Evolutionary conservation across 805 yeast genomes (phyloP), one percentile per base, ranked within the genome.

Genomic region (Cyberlindnera americana): DNA sequence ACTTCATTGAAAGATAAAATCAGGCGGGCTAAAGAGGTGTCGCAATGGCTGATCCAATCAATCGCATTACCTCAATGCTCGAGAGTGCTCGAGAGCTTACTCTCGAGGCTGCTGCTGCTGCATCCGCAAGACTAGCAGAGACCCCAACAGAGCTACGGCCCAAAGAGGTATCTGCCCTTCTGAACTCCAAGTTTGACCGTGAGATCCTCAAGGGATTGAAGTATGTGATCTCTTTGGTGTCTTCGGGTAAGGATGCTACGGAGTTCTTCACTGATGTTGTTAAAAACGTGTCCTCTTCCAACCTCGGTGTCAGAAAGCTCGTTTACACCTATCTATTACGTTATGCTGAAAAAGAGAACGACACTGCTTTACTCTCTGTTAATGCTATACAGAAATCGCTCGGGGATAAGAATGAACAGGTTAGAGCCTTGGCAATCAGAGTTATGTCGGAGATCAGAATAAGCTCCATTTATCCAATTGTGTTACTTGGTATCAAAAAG

Each of bases 331-430:
- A 86, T 50, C 64, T 93, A 35, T 65, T 81, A 30, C 71, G 84
- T 40, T 88, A 78, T 58, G 93, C 95, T 18, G 95, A 87, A 46
- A 61, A 69, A 40, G 90, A 87, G 50, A 96, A 93, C 9, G 95
- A 90, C 58, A 73, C 86, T n/a, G 93, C 98, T 3, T 70, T 93
- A 16, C 68, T 93, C 33, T 79, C 96, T 1, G 85, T 93, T 48
- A 93, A 93, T 60, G 85, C 97, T 1, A 84, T 93, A 35, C 99
- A 93, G 60, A 88, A 85, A 61, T 72, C 87, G 2, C 63, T 91
- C 21, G 67, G 73, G 9, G 96, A 88, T 51, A 77, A 78, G 48
- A 74, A 73, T 44, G 83, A 95, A 2, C 71, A 76, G 10, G 67
- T 73, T 14, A 68, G 98, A 47, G 75, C 90, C 3, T 66, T 86